These are phyloP conservation scores for Saccharomycopsis sp. DNA, from an alignment of 805 yeast species.

Conservation along the genomic window DNA sequence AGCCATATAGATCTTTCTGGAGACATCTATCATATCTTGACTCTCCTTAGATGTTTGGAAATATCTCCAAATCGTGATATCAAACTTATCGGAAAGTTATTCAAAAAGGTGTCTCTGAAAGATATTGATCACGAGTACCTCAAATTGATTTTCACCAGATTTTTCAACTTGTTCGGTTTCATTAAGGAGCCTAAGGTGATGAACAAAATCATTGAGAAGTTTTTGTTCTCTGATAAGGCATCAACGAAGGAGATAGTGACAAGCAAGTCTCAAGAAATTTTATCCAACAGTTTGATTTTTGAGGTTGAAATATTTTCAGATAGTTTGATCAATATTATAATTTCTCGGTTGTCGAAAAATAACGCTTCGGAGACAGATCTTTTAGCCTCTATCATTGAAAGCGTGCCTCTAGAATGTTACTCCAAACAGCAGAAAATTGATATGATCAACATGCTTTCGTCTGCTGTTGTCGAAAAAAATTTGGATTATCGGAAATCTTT, in stretches of 20 bases:
- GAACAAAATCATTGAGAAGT: neutral
- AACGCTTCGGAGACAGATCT: neutral
- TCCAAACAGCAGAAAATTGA: conserved; percentile 1
- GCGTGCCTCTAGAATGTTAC: conserved; percentile 13
- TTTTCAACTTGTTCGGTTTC: conserved; percentile 8
- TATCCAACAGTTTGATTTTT: neutral
- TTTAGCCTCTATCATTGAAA: neutral
- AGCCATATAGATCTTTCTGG: neutral
- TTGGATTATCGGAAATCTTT: neutral
- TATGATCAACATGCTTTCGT: conserved; percentile 1
- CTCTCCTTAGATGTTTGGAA: neutral
- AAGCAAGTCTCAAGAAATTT: neutral
- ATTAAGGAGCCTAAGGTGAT: neutral
- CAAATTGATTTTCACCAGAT: conserved; percentile 5
- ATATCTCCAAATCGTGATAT: neutral
- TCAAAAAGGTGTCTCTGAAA: neutral
- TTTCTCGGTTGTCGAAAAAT: neutral
- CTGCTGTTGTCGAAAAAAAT: neutral
- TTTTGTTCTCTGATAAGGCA: neutral
- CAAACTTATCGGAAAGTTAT: neutral
- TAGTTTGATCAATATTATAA: neutral
- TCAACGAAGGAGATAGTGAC: neutral
- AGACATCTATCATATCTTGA: neutral
- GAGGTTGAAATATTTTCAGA: neutral
- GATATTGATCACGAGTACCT: neutral